Conservation (phyloP, 2,329 filamentous ascomycete genomes). For the Hypoxylon sp. region DNA sequence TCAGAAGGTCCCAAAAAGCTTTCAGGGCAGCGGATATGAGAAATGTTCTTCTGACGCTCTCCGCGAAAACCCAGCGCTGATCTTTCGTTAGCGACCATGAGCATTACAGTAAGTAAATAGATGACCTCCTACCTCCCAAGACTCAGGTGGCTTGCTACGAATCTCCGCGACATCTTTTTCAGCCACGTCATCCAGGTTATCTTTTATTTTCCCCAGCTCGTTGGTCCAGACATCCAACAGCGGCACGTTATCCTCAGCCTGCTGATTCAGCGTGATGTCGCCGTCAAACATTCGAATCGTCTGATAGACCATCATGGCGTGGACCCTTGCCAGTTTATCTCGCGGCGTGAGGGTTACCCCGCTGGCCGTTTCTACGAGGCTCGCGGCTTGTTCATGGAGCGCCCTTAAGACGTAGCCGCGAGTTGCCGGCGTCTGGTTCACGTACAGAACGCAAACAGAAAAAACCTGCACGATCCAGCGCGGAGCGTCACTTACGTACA, state of each 20-base stretch:
- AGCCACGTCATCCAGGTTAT: slow-evolving; percentile 52
- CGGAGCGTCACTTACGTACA: slow-evolving; percentile 57
- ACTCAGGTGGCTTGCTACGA: slow-evolving; percentile 53
- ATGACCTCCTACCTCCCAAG: slow-evolving; percentile 55
- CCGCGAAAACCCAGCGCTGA: slow-evolving; percentile 56
- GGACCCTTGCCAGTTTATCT: slow-evolving; percentile 58
- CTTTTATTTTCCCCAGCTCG: slow-evolving; percentile 51
- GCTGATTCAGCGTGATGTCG: slow-evolving; percentile 55
- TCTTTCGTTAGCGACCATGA: slow-evolving; percentile 10
- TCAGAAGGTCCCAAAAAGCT: slow-evolving; percentile 52
- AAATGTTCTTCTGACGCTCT: slow-evolving; percentile 56
- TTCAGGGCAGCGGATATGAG: slow-evolving; percentile 51
- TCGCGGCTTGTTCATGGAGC: slow-evolving; percentile 53
- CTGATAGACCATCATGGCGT: slow-evolving; percentile 58
- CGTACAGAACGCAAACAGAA: slow-evolving; percentile 55
- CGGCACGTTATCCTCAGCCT: slow-evolving; percentile 56
- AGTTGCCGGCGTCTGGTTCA: slow-evolving; percentile 53
- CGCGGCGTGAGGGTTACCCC: slow-evolving; percentile 43
- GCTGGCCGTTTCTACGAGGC: slow-evolving; percentile 53
- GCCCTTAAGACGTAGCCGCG: slow-evolving; percentile 56
- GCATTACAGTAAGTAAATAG: background rate
- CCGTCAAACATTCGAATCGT: slow-evolving; percentile 59
- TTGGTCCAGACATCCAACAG: slow-evolving; percentile 54
- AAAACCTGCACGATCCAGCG: slow-evolving; percentile 56
- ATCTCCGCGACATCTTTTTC: slow-evolving; percentile 41